Conservation (phyloP, 441 rosid species). For the Sinapis alba region DNA sequence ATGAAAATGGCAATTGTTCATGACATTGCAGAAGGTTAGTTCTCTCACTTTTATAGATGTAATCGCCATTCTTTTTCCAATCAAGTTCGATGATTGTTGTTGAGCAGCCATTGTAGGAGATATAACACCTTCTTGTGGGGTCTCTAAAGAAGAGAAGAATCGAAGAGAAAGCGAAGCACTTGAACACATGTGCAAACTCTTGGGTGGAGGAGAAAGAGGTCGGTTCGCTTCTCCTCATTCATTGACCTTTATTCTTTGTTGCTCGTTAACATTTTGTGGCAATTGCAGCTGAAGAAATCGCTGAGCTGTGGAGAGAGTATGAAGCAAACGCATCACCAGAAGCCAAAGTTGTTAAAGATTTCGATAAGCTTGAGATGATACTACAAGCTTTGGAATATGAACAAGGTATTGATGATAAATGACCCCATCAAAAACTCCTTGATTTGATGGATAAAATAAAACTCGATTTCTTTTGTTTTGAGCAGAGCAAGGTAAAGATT, state of each 20-base stretch:
- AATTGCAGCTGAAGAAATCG: constrained; percentile 76
- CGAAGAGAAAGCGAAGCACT: constrained; percentile 82
- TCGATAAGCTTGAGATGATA: constrained; percentile 96
- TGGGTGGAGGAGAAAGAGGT: constrained; percentile 89
- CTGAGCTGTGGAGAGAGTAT: constrained; percentile 80
- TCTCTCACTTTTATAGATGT: not conserved
- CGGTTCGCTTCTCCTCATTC: not conserved
- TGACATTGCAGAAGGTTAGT: constrained; percentile 91
- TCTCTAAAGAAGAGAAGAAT: constrained; percentile 85
- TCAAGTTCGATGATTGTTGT: constrained; percentile 20
- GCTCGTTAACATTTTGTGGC: too few species aligned
- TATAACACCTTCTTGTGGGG: constrained; percentile 84
- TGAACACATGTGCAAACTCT: constrained; percentile 84
- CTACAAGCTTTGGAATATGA: constrained; percentile 92
- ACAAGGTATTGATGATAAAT: constrained; percentile 48
- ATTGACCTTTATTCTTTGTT: too few species aligned
- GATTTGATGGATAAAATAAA: not conserved
- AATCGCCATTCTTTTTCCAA: not conserved
- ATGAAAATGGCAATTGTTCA: constrained; percentile 93
- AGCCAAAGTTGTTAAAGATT: constrained; percentile 94
- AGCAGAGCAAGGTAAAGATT: constrained; percentile 82
- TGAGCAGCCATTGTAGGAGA: constrained; percentile 94
- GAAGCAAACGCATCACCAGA: constrained; percentile 81
- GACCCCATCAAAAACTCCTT: not conserved
- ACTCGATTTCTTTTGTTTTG: not conserved